Base-by-base conservation (phyloP, 2,329 filamentous ascomycete species). In the Remersonia thermophila region DNA sequence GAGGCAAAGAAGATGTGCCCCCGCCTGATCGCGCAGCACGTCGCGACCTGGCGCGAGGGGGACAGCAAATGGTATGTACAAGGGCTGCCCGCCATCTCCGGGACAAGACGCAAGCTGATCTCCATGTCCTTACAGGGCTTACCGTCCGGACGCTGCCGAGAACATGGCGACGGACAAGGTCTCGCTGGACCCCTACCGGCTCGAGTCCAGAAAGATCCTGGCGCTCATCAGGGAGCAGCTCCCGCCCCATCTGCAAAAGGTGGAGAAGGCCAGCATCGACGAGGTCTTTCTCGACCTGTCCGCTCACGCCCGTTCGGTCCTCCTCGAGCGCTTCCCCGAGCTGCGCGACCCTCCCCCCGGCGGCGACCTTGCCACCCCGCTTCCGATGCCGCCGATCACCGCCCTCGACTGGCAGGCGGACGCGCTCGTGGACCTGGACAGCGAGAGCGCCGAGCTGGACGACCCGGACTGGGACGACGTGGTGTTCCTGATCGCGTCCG, bases 401-500 rank as follows among this genome's bases (percentile, higher is more conserved):
- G 82, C 77, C 1, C 59, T 95, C 13, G 79, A 93, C 53, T 95
- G 87, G 87, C 65, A 79, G 42, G 73, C 80, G 0, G 85, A 94
- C 60, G 80, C 77, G n/a, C 62, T 93, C 37, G 67, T 93, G 12
- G 84, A 87, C 53, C 63, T 94, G 33, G 78, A 91, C 46, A 67
- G 75, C 27, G 65, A 66, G 16, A 73, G 86, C 42, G 72, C 73
- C 9, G 87, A 93, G 56, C 71, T 79, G 14, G 71, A 80, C 47
- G 81, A 93, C 51, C 84, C 85, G 1, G 91, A 98, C 59, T 98
- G 91, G 91, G 89, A 98, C 56, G 91, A 98, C 62, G 71, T 96
- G 46, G 82, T 75, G 12, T 82, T 93, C 54, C 66, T 84, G 20
- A 75, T 95, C 51, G 91, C 83, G 0, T 87, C 86, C 2, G 86